These are phyloP conservation scores for Boeremia lycopersici DNA, from an alignment of 2,329 filamentous ascomycete genomes.

Conservation along the genomic window DNA sequence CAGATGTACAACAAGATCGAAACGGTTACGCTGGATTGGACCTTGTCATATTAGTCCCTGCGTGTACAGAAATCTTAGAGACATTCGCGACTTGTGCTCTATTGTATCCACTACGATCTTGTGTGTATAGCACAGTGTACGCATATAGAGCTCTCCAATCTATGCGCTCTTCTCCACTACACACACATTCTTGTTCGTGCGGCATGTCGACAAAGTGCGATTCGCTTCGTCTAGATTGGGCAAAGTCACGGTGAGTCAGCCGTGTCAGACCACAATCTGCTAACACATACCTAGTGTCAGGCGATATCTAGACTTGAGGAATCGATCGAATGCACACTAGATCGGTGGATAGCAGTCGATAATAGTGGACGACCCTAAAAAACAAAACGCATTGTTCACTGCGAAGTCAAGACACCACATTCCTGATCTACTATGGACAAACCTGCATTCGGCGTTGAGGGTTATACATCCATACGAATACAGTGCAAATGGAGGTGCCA, in stretches of 20 bases:
- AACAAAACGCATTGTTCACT: not conserved
- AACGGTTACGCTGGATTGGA: conserved; percentile 32
- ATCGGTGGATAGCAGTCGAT: not conserved
- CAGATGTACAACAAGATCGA: conserved; percentile 37
- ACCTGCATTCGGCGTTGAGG: too few relatives aligned
- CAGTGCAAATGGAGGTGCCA: too few relatives aligned
- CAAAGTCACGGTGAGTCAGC: conserved; percentile 6
- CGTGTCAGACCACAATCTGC: conserved; percentile 10
- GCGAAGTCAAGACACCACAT: not conserved
- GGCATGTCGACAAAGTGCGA: not conserved
- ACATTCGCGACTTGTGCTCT: conserved; percentile 35
- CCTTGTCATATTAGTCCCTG: conserved; percentile 47
- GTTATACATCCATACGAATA: too few relatives aligned
- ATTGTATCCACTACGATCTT: conserved; percentile 23
- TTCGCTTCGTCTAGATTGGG: not conserved
- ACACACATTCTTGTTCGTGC: not conserved
- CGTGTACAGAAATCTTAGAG: conserved; percentile 48
- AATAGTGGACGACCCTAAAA: not conserved
- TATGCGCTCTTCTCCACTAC: conserved; percentile 18
- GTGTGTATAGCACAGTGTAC: conserved; percentile 28
- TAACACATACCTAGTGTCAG: not conserved
- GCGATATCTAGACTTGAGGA: not conserved
- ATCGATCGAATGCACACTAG: not conserved
- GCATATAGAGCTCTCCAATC: conserved; percentile 30
- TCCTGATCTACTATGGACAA: too few relatives aligned